Base-by-base conservation (phyloP, 371 early-diverging fungal species). In the Mortierella sp. region DNA sequence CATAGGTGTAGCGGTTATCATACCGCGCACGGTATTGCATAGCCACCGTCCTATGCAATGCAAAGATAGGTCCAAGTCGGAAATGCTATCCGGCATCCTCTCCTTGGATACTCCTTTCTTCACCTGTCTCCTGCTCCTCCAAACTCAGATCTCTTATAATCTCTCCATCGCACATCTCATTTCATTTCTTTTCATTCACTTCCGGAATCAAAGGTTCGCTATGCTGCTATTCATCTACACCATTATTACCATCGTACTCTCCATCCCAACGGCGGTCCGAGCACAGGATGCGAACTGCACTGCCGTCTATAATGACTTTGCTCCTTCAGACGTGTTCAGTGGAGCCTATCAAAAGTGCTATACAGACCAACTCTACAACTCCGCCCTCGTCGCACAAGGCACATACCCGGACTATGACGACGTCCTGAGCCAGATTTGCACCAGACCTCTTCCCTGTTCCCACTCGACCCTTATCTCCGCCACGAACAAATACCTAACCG, bases 271-370 rank as follows among this genome's bases (percentile, higher is more conserved):
- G 11, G 21, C 27, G 23, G n/a, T 26, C 31, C 48, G 53, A 15
- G 54, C 72, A 0, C 72, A 64, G 51, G 72, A 72, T 24, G 61
- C 61, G n/a, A 57, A 60, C 19, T 72, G 66, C 42, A 47, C 61
- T 0, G 65, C 52, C 11, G 34, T 72, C 57, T 60, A 51, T 31
- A 60, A 53, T 21, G 57, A 72, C 30, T 65, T 46, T 19, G 23
- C 63, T 8, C 64, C 60, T 23, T 52, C 54, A 2, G 48, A 32
- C 27, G 43, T 21, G 1, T 23, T 23, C 44, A 55, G 32, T n/a
- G 32, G 48, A 24, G 41, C 15, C 34, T 72, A 50, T 41, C 66
- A 57, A 34, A 51, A 60, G 32, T 65, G 72, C 12, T 72, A 65
- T 27, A 66, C 66, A 21, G 62, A 72, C 26, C 61, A 58, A 7